A percentile compares a stretch with the other conserved stretches of the same genome.
Conservation (phyloP, 768 basidiomycete genomes). For the Podaxis pistillaris region DNA sequence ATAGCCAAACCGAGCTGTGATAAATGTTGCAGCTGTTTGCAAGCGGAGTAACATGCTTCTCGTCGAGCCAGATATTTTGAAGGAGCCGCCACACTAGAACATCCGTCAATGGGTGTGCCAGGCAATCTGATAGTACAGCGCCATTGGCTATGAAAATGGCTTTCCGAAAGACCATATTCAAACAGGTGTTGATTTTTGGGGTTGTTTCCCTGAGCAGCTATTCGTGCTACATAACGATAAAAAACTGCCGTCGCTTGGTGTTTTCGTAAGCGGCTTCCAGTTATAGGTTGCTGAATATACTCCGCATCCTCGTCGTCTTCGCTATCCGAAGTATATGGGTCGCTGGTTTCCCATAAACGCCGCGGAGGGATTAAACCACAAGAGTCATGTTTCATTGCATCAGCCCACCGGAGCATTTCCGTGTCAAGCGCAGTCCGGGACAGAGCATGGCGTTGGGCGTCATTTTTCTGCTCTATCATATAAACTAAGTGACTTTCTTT, state of each 20-base stretch:
- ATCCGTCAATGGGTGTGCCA: conserved; percentile 36
- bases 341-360: conserved; percentile 35
- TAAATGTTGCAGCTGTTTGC: conserved; percentile 43
- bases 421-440: conserved; percentile 37
- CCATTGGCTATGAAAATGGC: conserved; percentile 27
- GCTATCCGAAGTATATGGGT: conserved; percentile 47
- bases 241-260: conserved; percentile 57
- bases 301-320: conserved; percentile 43
- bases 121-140: conserved; percentile 50
- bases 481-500: conserved; percentile 55
- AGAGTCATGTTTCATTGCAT: conserved; percentile 36
- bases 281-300: conserved; percentile 50
- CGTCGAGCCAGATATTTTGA: conserved; percentile 56
- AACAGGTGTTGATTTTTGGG: conserved; percentile 32
- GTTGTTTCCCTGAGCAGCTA: conserved; percentile 14
- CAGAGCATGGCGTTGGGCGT: conserved; percentile 53
- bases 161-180: conserved; percentile 31
- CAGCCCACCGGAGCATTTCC: conserved; percentile 48
- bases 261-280: conserved; percentile 57
- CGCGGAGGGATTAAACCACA: conserved; percentile 45
- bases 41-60: conserved; percentile 57
- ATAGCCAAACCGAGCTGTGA: conserved; percentile 47
- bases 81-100: conserved; percentile 44
- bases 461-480: conserved; percentile 60
- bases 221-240: conserved; percentile 45